Percentiles rank a stretch among this genome's conserved stretches.
Evolutionary conservation across 148 eudicot species (phyloP).

Genomic region (Persicaria tinctoria): DNA sequence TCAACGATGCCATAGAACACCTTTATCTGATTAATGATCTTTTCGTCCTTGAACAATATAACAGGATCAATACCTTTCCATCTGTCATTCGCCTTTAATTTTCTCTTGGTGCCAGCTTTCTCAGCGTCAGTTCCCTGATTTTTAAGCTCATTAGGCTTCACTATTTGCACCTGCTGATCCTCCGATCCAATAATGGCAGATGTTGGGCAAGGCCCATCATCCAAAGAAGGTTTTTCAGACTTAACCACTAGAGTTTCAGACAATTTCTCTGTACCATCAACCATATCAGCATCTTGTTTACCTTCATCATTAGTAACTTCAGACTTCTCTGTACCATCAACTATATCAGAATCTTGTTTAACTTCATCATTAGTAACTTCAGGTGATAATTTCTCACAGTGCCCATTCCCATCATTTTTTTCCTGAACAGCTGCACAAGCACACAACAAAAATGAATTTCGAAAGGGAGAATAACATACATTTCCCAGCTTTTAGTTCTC

Average conservation of each 20-base stretch:
- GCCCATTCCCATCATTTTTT: slow-evolving; percentile 20
- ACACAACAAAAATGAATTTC: slow-evolving; percentile 1
- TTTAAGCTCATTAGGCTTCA: slow-evolving; percentile 8
- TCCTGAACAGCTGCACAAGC: slow-evolving; percentile 39
- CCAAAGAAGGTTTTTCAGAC: slow-evolving; percentile 30
- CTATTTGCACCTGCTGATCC: slow-evolving; percentile 20
- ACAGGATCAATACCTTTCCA: slow-evolving; percentile 98
- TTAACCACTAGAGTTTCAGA: slow-evolving; percentile 26
- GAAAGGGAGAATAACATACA: background rate
- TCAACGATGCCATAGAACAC: slow-evolving; percentile 77
- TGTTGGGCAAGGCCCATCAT: slow-evolving; percentile 12
- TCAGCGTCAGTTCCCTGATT: slow-evolving; percentile 26
- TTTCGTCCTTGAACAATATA: slow-evolving; percentile 56
- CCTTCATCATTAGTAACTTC: slow-evolving; percentile 18
- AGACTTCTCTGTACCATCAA: slow-evolving; percentile 22
- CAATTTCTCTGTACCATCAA: slow-evolving; percentile 24
- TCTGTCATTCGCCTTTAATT: slow-evolving; percentile 78
- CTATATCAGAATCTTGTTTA: slow-evolving; percentile 19
- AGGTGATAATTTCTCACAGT: background rate
- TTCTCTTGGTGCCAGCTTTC: slow-evolving; percentile 52
- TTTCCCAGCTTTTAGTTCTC: slow-evolving; percentile 1
- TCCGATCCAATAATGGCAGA: slow-evolving; percentile 30
- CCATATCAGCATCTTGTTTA: slow-evolving; percentile 19
- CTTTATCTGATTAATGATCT: slow-evolving; percentile 50
- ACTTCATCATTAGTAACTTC: slow-evolving; percentile 18